phyloP scores from a whole-genome alignment of 257 asterid genomes.

The Nyctanthes arbortristis region DNA sequence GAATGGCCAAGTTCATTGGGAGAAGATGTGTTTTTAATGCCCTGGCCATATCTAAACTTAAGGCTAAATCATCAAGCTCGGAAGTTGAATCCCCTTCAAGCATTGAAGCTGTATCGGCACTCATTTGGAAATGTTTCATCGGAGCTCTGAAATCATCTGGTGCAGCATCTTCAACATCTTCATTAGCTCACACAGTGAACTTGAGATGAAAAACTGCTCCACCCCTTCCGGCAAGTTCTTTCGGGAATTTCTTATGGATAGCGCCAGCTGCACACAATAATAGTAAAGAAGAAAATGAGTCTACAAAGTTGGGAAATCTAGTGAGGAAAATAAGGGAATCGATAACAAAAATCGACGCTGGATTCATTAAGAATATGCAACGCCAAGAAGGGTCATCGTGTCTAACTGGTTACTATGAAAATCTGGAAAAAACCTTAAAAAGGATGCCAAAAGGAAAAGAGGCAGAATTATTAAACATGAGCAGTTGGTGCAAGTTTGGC shows the following conservation, averaged over 20 bases:
- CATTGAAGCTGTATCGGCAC: slow-evolving; percentile 23
- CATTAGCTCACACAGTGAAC: slow-evolving; percentile 13
- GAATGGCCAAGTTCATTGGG: too few relatives aligned
- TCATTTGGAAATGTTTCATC: slow-evolving; percentile 28
- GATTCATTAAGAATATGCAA: background rate
- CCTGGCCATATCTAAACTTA: slow-evolving; percentile 18
- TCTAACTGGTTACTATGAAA: slow-evolving; percentile 3
- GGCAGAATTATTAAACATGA: slow-evolving; percentile 13
- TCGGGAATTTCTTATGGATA: too few relatives aligned
- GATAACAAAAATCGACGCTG: background rate
- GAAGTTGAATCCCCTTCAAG: background rate
- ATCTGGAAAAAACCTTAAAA: background rate
- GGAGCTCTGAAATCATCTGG: too few relatives aligned
- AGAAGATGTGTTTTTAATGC: too few relatives aligned
- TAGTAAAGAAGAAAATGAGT: background rate
- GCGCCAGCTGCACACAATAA: background rate
- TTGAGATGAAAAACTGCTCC: slow-evolving; percentile 19
- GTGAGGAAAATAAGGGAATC: background rate
- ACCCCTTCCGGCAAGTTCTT: too few relatives aligned
- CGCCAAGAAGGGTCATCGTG: slow-evolving; percentile 4
- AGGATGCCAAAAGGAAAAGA: slow-evolving; percentile 3
- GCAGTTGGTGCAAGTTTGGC: slow-evolving; percentile 37
- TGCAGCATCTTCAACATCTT: background rate
- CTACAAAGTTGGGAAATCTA: slow-evolving; percentile 1
- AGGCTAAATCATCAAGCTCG: background rate